A percentile compares a stretch with the other conserved stretches of the same genome.
Evolutionary conservation across 2,329 filamentous ascomycete genomes (phyloP).

Genomic region (Bretziella fagacearum): DNA sequence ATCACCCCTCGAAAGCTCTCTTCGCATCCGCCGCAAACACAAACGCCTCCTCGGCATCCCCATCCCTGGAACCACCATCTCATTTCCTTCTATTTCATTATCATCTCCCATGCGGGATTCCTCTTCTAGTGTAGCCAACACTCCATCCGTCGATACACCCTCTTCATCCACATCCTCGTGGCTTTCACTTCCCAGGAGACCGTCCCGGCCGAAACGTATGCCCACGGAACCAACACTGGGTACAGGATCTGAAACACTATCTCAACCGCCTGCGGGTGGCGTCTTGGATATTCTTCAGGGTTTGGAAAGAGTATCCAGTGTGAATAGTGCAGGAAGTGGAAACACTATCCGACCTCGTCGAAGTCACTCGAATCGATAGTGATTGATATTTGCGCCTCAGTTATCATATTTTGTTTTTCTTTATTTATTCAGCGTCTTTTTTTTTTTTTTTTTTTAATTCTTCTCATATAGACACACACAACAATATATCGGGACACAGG

Average conservation of each 20-base stretch:
- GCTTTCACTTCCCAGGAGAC: not conserved
- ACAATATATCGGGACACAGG: no score
- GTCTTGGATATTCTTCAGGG: not conserved
- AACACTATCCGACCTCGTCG: no score
- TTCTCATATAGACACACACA: no score
- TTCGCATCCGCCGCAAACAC: not conserved
- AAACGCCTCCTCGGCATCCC: not conserved
- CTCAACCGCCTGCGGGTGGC: no score
- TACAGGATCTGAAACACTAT: not conserved
- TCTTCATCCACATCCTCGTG: not conserved
- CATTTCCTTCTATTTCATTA: not conserved
- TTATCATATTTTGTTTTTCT: no score
- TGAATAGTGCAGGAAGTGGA: no score
- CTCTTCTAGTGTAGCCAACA: not conserved
- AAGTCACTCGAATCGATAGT: no score
- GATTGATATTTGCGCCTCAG: no score
- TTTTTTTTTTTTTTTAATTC: no score
- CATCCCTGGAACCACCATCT: not conserved
- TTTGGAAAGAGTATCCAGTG: not conserved
- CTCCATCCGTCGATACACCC: not conserved
- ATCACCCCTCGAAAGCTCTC: no score
- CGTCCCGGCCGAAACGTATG: not conserved
- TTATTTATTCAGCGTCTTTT: no score
- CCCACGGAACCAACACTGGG: not conserved
- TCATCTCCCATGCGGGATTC: not conserved